Base-by-base conservation (phyloP, 257 asterid genomes). In the Przewalskia tangutica region DNA sequence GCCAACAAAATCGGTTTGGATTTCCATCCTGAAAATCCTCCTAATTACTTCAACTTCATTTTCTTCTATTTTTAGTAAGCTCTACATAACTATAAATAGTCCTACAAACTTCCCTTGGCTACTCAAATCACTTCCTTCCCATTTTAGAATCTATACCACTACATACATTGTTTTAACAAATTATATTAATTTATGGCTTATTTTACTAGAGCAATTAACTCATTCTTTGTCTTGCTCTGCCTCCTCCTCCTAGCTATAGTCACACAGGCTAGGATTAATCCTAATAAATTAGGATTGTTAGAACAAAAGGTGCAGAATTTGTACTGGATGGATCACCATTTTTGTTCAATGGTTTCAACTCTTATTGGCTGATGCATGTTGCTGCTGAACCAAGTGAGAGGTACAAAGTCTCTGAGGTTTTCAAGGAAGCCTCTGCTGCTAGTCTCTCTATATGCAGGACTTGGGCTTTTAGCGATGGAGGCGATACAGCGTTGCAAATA, bases 361-460 rank as follows among this genome's bases (percentile, higher is more conserved):
- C 92, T 32, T 89, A 89, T 18, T 89, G 91, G 92, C 84, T 89
- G 87, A 89, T 89, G 92, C 83, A 79, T 54, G 79, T 89, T 42
- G 90, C 91, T 8, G 76, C 85, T 4, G 81, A 89, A 7, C 91
- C 89, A 10, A 56, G 81, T 48, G 73, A 89, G 23, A 84, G 90
- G 81, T 36, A 87, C 84, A 90, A 88, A 64, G 82, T 90, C 53
- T 82, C 93, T 7, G 80, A 82, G 16, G 91, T 84, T 2, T 85
- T 88, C 17, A 81, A 82, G 4, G 90, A 90, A 27, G 86, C 90
- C 4, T 60, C 88, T 0, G 84, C 85, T 32, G 82, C 87, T 1
- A 86, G 93, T 18, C 90, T 90, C 50, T 85, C 88, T 18, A 90
- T 90, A 51, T 88, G 91, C 34, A 84, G 93, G 1, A 85, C 91